Conservation (phyloP, 768 basidiomycete genomes). For the Lactarius hengduanensis region DNA sequence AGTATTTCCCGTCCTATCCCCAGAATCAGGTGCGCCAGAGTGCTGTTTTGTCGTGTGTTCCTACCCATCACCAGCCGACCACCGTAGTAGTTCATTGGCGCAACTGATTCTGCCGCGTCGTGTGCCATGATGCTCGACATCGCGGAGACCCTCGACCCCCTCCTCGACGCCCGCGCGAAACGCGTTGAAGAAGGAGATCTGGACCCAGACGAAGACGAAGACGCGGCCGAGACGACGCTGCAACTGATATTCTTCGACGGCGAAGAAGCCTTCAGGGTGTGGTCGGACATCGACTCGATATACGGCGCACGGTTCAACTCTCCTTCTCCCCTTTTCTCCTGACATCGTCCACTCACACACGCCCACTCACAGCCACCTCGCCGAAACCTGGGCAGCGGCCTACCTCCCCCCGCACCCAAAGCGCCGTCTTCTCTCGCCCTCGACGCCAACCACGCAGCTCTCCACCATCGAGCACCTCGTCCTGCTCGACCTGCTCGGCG, state of each 20-base stretch:
- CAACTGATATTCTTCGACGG: conserved; percentile 97
- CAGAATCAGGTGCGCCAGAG: conserved; percentile 61
- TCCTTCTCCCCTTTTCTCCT: background rate
- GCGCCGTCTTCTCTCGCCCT: conserved; percentile 49
- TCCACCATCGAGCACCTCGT: conserved; percentile 86
- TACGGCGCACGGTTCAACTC: conserved; percentile 89
- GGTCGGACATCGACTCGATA: conserved; percentile 87
- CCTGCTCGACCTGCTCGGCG: conserved; percentile 89
- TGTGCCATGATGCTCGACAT: conserved; percentile 94
- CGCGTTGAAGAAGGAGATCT: conserved; percentile 48
- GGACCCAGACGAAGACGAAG: conserved; percentile 70
- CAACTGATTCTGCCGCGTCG: conserved; percentile 94
- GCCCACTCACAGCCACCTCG: conserved; percentile 66
- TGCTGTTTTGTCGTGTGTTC: background rate
- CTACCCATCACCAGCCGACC: background rate
- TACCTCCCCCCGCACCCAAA: conserved; percentile 60
- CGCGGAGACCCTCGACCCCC: conserved; percentile 75
- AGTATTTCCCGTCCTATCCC: conserved; percentile 73
- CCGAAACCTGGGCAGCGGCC: conserved; percentile 75
- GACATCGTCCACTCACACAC: background rate
- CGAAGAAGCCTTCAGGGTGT: conserved; percentile 90
- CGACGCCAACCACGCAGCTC: conserved; percentile 57
- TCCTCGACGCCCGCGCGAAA: conserved; percentile 60
- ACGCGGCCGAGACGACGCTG: conserved; percentile 78
- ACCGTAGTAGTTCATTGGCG: conserved; percentile 80